Evolutionary conservation across 495 filamentous ascomycete genomes (phyloP), one percentile per base, ranked within the genome.

Genomic region (Physcia stellaris): DNA sequence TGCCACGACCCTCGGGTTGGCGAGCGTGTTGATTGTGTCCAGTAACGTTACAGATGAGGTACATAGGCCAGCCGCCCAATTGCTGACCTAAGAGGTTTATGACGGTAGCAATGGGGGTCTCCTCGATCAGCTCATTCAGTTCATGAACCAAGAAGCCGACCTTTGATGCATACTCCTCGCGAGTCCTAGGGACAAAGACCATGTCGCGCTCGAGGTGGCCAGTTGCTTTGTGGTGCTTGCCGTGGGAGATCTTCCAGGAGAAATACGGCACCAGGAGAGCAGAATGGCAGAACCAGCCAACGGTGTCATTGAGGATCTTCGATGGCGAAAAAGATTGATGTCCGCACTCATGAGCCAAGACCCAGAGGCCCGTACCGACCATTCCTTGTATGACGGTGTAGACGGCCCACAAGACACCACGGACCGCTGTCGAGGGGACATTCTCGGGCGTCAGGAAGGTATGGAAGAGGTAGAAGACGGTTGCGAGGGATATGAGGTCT

Each of bases 181-280:
- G 75, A 41, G 83, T 86, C 66, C 80, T 83, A 24, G 90, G 90
- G 2, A 94, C 68, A 63, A 94, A 94, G 42, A 95, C 90, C 86
- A 95, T 95, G 62, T 98, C 90, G 49, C 86, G 83, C 57, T 88
- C 84, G 50, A 98, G 67, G 70, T 98, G 72, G 43, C 86, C 90
- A 28, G 90, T 98, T 35, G 86, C 85, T 69, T 95, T 87, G 72
- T 93, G 85, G 66, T 93, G 85, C 72, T 87, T 86, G 58, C 81
- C 77, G 64, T 93, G 85, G 44, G 81, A 85, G 60, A 90, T 80
- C 66, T 88, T 86, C 85, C 85, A 93, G 47, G 81, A 84, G 62
- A 86, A 90, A 64, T 87, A 93, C 19, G 85, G 85, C 19, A 90
- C 84, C 24, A 92, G 62, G 36, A 93, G 67, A 24, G 75, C 63